Conservation (phyloP, 768 basidiomycete species). For the Guyanaporus albipodus region DNA sequence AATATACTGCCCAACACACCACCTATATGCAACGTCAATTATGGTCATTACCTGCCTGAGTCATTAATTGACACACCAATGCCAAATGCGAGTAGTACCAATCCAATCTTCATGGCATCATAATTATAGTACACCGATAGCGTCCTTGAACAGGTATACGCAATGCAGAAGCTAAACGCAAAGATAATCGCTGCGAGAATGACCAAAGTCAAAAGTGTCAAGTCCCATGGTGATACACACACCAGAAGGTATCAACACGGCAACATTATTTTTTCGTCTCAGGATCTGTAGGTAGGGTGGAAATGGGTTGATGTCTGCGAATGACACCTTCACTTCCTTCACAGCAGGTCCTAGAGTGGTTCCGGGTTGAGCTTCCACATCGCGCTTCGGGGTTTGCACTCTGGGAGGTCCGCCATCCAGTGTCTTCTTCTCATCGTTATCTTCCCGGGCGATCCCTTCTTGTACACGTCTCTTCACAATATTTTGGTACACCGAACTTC, state of each 20-base stretch:
- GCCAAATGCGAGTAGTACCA: slow-evolving; percentile 75
- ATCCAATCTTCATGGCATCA: slow-evolving; percentile 66
- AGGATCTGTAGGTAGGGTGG: slow-evolving; percentile 59
- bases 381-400: slow-evolving; percentile 14
- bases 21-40: slow-evolving; percentile 28
- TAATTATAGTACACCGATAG: slow-evolving; percentile 63
- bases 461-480: slow-evolving; percentile 46
- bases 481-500: slow-evolving; percentile 75
- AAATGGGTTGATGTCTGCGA: slow-evolving; percentile 71
- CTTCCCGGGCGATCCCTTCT: slow-evolving; percentile 9
- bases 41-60: no score
- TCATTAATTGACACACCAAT: slow-evolving; percentile 43
- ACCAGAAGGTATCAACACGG: slow-evolving; percentile 43
- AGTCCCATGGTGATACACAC: slow-evolving; percentile 10
- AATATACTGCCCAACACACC: no score
- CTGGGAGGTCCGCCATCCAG: not conserved
- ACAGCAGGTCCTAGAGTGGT: slow-evolving; percentile 9
- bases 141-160: slow-evolving; percentile 74
- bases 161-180: slow-evolving; percentile 63
- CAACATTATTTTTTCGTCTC: slow-evolving; percentile 60
- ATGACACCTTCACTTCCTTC: slow-evolving; percentile 48
- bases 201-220: not conserved
- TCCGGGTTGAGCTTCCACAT: slow-evolving; percentile 24
- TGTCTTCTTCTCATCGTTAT: not conserved
- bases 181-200: slow-evolving; percentile 55